A percentile compares a stretch with the other conserved stretches of the same genome.
These are phyloP conservation scores for Aspergillus funiculosus DNA, from an alignment of 495 filamentous ascomycete species.

Conservation along the genomic window DNA sequence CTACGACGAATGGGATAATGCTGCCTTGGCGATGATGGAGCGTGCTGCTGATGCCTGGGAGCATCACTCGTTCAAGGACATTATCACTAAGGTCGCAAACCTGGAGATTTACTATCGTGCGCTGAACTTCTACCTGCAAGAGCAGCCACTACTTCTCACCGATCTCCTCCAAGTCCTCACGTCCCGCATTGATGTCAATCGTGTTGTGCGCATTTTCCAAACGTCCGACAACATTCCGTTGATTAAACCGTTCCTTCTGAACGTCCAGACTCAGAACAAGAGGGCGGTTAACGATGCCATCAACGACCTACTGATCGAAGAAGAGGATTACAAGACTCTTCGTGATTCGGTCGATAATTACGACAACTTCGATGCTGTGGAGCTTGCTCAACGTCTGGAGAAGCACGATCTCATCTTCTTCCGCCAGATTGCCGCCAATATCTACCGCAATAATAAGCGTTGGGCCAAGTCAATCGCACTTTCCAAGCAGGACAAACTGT, in stretches of 20 bases:
- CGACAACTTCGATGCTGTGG: conserved; percentile 96
- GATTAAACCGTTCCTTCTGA: conserved; percentile 98
- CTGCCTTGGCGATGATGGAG: conserved; percentile 98
- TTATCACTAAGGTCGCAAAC: conserved; percentile 96
- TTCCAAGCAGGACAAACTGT: conserved; percentile 98
- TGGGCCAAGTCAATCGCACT: conserved; percentile 99
- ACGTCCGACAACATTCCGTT: conserved; percentile 97
- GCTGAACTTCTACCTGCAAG: conserved; percentile 95
- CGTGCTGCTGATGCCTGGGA: conserved; percentile 97
- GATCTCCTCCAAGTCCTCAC: conserved; percentile 91
- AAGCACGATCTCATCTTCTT: conserved; percentile 98
- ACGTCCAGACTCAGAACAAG: conserved; percentile 97
- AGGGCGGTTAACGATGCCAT: conserved; percentile 95
- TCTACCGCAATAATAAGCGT: conserved; percentile 99
- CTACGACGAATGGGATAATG: conserved; percentile 99
- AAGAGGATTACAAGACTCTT: conserved; percentile 98
- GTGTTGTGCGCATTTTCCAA: conserved; percentile 96
- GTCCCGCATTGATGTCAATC: conserved; percentile 92
- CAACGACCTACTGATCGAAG: conserved; percentile 96
- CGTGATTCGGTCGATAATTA: conserved; percentile 97
- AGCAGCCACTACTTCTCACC: conserved; percentile 91
- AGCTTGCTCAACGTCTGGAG: conserved; percentile 91
- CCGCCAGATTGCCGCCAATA: conserved; percentile 94
- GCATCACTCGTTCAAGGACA: conserved; percentile 99
- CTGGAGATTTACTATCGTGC: conserved; percentile 98